These are phyloP conservation scores for Lepiota brunneoincarnata DNA, from an alignment of 768 basidiomycete species.

Conservation along the genomic window DNA sequence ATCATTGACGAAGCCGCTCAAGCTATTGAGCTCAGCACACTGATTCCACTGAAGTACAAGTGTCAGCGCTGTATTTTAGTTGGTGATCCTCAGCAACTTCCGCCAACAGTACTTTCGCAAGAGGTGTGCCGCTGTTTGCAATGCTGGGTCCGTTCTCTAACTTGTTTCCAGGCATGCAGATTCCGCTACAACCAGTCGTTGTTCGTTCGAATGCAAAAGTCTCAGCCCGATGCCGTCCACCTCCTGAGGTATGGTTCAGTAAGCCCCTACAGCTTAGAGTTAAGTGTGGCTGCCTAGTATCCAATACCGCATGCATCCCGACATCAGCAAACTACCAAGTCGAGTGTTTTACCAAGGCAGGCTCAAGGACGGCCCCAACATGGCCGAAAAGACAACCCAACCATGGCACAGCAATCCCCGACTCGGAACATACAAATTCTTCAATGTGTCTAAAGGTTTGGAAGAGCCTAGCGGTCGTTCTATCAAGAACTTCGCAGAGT, in stretches of 20 bases:
- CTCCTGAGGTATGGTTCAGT: conserved; percentile 66
- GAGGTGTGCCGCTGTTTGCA: conserved; percentile 28
- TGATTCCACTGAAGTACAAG: conserved; percentile 92
- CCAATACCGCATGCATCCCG: conserved; percentile 99
- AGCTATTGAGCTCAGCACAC: conserved; percentile 89
- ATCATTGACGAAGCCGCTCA: conserved; percentile 99
- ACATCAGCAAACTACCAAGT: conserved; percentile 89
- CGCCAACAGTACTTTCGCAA: conserved; percentile 71
- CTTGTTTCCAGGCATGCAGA: conserved; percentile 50
- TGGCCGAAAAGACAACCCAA: conserved; percentile 78
- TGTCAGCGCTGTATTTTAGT: conserved; percentile 88
- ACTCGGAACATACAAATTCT: conserved; percentile 88
- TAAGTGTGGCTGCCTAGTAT: conserved; percentile 54
- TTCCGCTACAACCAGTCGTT: conserved; percentile 87
- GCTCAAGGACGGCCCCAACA: conserved; percentile 83
- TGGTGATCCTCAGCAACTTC: conserved; percentile 94
- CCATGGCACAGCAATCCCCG: conserved; percentile 81
- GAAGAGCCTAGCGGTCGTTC: conserved; percentile 73
- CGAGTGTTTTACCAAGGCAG: conserved; percentile 80
- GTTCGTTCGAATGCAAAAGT: conserved; percentile 87
- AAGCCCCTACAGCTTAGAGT: background rate
- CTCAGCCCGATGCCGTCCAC: conserved; percentile 80
- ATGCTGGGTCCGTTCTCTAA: background rate
- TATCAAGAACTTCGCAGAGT: conserved; percentile 73
- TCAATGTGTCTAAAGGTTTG: conserved; percentile 67